Evolutionary conservation across 805 yeast species (phyloP).

Genomic region (Hanseniaspora clermontiae): DNA sequence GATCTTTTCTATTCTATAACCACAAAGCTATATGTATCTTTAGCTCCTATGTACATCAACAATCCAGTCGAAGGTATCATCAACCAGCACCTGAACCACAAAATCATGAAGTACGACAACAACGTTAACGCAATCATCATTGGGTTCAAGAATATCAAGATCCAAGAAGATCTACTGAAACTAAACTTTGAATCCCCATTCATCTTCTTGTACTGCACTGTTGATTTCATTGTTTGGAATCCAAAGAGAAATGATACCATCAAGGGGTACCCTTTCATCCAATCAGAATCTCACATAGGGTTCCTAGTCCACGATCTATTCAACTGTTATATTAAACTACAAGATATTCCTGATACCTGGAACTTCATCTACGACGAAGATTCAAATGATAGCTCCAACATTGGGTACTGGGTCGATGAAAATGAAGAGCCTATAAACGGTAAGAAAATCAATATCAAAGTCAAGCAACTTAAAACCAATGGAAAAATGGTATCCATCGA

Average conservation of each 20-base stretch:
- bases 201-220: constrained; percentile 74
- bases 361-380: constrained; percentile 28
- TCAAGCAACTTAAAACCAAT: constrained; percentile 57
- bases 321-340: constrained; percentile 81
- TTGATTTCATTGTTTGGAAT: constrained; percentile 75
- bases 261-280: constrained; percentile 83
- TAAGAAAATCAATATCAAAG: constrained; percentile 53
- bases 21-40: constrained; percentile 55
- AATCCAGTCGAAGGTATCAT: constrained; percentile 68
- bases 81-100: constrained; percentile 79
- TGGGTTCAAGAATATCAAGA: constrained; percentile 55
- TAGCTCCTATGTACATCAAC: constrained; percentile 69
- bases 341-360: constrained; percentile 80
- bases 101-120: constrained; percentile 69
- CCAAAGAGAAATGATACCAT: constrained; percentile 78
- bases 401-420: constrained; percentile 78
- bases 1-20: constrained; percentile 17
- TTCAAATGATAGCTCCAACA: constrained; percentile 18
- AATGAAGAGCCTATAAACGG: constrained; percentile 69
- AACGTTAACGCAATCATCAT: constrained; percentile 72
- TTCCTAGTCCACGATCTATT: constrained; percentile 82
- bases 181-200: constrained; percentile 75
- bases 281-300: constrained; percentile 90
- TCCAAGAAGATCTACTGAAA: constrained; percentile 37
- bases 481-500: constrained; percentile 78